These are phyloP conservation scores for Cochlearia excelsa DNA, from an alignment of 345 rosid species.

Conservation along the genomic window DNA sequence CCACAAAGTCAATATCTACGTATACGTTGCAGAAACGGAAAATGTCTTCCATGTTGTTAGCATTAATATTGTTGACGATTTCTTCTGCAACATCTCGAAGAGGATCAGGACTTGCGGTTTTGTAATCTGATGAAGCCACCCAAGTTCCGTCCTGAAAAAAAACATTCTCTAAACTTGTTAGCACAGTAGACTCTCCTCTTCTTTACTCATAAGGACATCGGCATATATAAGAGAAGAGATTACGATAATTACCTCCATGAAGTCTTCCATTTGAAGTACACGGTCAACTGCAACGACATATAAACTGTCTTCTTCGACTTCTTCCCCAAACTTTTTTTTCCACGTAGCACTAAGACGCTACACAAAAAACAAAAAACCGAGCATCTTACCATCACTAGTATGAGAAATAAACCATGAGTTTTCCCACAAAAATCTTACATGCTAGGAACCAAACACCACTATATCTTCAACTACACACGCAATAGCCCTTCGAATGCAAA, in stretches of 20 bases:
- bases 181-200: neutral
- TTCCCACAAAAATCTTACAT: neutral
- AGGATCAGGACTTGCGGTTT: slow-evolving; percentile 73
- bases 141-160: slow-evolving; percentile 61
- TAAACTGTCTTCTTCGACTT: slow-evolving; percentile 51
- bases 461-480: neutral
- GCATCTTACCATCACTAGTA: neutral
- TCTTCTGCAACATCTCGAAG: slow-evolving; percentile 70
- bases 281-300: slow-evolving; percentile 60
- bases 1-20: slow-evolving; percentile 82
- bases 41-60: slow-evolving; percentile 67
- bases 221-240: neutral
- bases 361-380: slow-evolving; percentile 11
- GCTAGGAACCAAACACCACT: neutral
- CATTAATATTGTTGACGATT: slow-evolving; percentile 66
- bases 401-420: neutral
- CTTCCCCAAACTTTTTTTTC: slow-evolving; percentile 73
- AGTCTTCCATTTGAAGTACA: slow-evolving; percentile 84
- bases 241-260: slow-evolving; percentile 58
- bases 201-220: neutral
- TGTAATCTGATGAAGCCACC: slow-evolving; percentile 75
- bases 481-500: neutral
- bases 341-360: slow-evolving; percentile 70
- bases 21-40: slow-evolving; percentile 76
- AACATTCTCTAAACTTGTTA: neutral